Conservation (phyloP, 768 basidiomycete genomes). For the Mycena leptocephala region DNA sequence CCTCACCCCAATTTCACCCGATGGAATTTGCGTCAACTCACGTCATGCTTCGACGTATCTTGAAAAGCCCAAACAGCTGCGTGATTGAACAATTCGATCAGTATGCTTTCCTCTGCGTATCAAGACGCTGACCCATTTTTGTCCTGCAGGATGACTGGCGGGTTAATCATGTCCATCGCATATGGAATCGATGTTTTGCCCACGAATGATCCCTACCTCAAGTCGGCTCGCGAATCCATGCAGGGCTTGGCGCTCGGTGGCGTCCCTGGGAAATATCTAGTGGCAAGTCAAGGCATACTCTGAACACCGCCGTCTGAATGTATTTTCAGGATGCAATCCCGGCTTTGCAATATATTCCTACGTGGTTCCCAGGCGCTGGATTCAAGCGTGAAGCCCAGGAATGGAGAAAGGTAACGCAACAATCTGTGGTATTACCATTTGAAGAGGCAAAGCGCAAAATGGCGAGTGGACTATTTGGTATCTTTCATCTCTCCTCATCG, state of each 20-base stretch:
- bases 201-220: conserved; percentile 50
- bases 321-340: conserved; percentile 3
- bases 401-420: conserved; percentile 51
- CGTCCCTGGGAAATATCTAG: conserved; percentile 47
- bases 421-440: conserved; percentile 56
- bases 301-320: not conserved
- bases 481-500: not conserved
- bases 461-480: conserved; percentile 40
- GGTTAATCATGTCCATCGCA: conserved; percentile 46
- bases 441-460: conserved; percentile 48
- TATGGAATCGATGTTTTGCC: conserved; percentile 50
- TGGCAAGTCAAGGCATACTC: conserved; percentile 38
- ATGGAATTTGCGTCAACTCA: conserved; percentile 15
- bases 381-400: conserved; percentile 59
- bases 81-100: conserved; percentile 7
- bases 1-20: not conserved
- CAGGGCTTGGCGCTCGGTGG: conserved; percentile 39
- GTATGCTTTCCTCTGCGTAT: not conserved
- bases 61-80: conserved; percentile 7
- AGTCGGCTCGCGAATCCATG: conserved; percentile 43
- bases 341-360: conserved; percentile 59
- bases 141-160: conserved; percentile 37
- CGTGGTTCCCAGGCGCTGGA: conserved; percentile 64
- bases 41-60: conserved; percentile 25
- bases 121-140: not conserved